Evolutionary conservation across 2,329 filamentous ascomycete genomes (phyloP).

Genomic region (Fonsecaea erecta): DNA sequence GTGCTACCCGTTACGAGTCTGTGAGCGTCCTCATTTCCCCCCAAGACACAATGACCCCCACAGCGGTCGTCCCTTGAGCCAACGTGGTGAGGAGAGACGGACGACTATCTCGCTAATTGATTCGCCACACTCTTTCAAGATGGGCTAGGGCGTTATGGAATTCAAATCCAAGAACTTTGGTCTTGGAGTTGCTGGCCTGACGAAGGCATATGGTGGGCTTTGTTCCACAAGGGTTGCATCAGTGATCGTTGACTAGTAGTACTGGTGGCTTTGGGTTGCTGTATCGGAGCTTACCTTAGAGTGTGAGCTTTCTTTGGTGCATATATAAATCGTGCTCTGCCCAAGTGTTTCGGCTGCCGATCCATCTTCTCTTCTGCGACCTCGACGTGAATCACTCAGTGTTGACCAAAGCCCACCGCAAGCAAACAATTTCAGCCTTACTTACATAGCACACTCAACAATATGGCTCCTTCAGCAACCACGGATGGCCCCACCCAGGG

Average conservation of each 20-base stretch:
- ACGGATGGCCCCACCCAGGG: constrained; percentile 16
- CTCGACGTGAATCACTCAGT: neutral
- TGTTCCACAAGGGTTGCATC: neutral
- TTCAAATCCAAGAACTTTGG: neutral
- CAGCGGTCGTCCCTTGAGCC: neutral
- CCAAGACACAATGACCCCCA: neutral
- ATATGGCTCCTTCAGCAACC: constrained; percentile 21
- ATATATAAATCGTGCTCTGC: constrained; percentile 5
- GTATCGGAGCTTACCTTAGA: neutral
- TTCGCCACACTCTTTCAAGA: neutral
- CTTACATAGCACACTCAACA: neutral
- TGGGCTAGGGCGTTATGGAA: neutral
- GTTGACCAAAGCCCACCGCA: neutral
- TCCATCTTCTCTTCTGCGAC: constrained; percentile 1
- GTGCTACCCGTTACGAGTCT: neutral
- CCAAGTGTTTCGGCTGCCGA: neutral
- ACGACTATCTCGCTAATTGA: neutral
- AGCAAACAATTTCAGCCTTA: neutral
- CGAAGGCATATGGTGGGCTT: neutral
- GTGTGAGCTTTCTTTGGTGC: neutral
- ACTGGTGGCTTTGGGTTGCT: neutral
- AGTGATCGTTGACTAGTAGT: neutral
- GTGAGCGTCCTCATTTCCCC: neutral
- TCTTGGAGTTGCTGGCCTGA: neutral
- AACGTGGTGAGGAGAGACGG: neutral